A percentile compares a stretch with the other conserved stretches of the same genome.
These are phyloP conservation scores for Fusarium algeriense DNA, from an alignment of 2,329 filamentous ascomycete genomes.

Conservation along the genomic window DNA sequence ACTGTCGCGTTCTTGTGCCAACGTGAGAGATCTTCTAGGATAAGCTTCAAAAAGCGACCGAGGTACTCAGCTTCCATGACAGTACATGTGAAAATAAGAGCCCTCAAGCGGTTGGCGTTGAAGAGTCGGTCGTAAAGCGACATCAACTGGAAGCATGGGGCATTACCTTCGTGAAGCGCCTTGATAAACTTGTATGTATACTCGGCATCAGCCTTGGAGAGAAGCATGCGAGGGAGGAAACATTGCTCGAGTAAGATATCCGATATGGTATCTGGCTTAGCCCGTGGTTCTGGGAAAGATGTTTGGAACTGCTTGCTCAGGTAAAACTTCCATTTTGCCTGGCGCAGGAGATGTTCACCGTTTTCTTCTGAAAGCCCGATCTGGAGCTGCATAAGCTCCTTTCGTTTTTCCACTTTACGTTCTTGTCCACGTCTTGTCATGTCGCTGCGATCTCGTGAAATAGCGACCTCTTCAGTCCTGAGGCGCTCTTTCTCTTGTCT, in stretches of 20 bases:
- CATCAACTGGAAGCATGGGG: constrained; percentile 88
- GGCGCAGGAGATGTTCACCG: constrained; percentile 75
- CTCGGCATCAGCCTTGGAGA: constrained; percentile 89
- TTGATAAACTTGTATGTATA: constrained; percentile 90
- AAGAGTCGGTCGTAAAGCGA: constrained; percentile 88
- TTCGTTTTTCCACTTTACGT: constrained; percentile 73
- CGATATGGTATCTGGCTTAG: constrained; percentile 75
- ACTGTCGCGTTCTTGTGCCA: constrained; percentile 83
- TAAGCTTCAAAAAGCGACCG: constrained; percentile 88
- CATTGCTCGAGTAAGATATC: constrained; percentile 89
- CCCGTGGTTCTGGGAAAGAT: constrained; percentile 79
- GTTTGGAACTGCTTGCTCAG: constrained; percentile 79
- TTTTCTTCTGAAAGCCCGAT: constrained; percentile 80
- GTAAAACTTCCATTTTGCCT: constrained; percentile 75
- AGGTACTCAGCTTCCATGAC: constrained; percentile 92
- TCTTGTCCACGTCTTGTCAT: constrained; percentile 75
- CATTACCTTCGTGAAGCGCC: constrained; percentile 85
- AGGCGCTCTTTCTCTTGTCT: constrained; percentile 78
- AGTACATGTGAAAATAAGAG: constrained; percentile 89
- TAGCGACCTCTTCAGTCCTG: constrained; percentile 73
- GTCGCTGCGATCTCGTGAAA: constrained; percentile 79
- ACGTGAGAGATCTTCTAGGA: constrained; percentile 80
- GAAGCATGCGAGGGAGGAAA: constrained; percentile 85
- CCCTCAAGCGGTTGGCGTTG: constrained; percentile 81
- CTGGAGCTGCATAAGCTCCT: constrained; percentile 75